Conservation (phyloP, 2,329 filamentous ascomycete genomes). For the Monosporascus sp. region DNA sequence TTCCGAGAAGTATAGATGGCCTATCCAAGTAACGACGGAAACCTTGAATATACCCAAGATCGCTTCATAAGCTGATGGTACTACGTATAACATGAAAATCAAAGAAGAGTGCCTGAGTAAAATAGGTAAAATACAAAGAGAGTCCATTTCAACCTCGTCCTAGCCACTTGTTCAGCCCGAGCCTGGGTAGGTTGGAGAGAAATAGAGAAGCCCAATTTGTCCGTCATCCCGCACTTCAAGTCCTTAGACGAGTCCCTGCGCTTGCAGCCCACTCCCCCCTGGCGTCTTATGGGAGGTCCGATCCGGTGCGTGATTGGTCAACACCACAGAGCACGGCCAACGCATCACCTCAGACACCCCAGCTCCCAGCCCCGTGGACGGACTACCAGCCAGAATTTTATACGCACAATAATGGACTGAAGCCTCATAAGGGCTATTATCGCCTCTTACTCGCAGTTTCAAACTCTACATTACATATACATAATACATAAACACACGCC, state of each 20-base stretch:
- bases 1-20: background rate
- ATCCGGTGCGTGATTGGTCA: constrained; percentile 16
- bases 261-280: background rate
- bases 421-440: background rate
- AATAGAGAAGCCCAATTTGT: background rate
- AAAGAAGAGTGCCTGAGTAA: no score
- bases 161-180: no score
- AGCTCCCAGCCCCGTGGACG: background rate
- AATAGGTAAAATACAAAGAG: no score
- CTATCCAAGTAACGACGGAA: no score
- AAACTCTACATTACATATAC: background rate
- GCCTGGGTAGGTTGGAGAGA: background rate
- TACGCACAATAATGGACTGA: background rate
- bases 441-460: background rate
- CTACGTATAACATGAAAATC: no score
- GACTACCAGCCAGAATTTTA: background rate
- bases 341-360: constrained; percentile 17
- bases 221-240: background rate
- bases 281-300: constrained; percentile 6
- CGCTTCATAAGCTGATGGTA: no score
- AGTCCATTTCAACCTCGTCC: no score
- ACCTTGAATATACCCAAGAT: no score
- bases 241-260: background rate
- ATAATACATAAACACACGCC: no score
- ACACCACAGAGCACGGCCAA: constrained; percentile 20